Conservation (phyloP, 2,329 filamentous ascomycete genomes). For the Pseudogymnoascus sp. region DNA sequence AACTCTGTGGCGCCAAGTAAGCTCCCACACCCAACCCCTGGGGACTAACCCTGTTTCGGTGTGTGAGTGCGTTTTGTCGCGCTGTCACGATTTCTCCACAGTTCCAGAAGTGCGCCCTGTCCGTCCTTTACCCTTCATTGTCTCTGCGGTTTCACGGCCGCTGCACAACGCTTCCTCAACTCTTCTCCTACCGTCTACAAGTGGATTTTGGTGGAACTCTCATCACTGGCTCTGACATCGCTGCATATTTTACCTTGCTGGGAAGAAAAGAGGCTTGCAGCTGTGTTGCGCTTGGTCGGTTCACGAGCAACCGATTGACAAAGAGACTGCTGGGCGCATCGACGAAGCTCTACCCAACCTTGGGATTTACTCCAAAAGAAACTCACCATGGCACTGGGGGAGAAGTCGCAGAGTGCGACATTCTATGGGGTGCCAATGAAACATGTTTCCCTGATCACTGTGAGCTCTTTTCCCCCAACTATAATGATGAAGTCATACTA, state of each 20-base stretch:
- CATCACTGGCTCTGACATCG: background rate
- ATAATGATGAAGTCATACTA: conserved; percentile 23
- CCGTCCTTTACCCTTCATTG: conserved; percentile 1
- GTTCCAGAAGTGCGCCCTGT: background rate
- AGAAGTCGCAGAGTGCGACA: conserved; percentile 19
- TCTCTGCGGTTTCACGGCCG: conserved; percentile 3
- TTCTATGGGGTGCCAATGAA: conserved; percentile 57
- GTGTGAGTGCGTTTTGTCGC: conserved; percentile 5
- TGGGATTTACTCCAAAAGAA: background rate
- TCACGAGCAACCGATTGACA: background rate
- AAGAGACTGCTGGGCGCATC: background rate
- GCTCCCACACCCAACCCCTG: background rate
- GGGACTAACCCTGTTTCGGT: background rate
- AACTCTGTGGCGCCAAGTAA: background rate
- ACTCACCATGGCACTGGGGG: conserved; percentile 17
- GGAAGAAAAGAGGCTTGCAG: background rate
- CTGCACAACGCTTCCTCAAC: conserved; percentile 4
- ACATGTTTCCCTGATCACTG: conserved; percentile 58
- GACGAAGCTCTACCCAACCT: conserved; percentile 2
- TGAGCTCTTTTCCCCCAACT: conserved; percentile 31
- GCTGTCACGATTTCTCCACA: conserved; percentile 1
- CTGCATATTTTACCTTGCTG: background rate
- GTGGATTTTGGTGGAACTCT: conserved; percentile 3
- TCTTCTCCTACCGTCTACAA: background rate
- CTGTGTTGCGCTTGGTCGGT: background rate